Base-by-base conservation (phyloP, 805 yeast species). In the Schizosaccharomyces japonicus region DNA sequence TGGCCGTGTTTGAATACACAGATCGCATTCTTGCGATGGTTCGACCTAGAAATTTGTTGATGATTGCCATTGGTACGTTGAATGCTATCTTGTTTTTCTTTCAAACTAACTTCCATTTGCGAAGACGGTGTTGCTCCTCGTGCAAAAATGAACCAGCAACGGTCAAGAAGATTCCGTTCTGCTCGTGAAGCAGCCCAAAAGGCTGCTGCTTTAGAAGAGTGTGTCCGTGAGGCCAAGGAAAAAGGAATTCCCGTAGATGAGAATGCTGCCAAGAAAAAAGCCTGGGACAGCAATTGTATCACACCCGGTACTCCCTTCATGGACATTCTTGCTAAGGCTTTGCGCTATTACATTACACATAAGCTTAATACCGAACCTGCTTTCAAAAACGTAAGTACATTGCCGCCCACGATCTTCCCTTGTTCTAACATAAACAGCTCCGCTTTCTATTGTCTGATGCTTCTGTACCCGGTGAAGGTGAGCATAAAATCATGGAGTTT, bases 41-140 rank as follows among this genome's bases (percentile, higher is more conserved):
- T 0, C 70, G 95, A 56, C 99, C 99, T 1, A 67, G 96, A 50
- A 85, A 90, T 59, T 75, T 90, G 32, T 68, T 90, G 49, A 74
- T 82, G 76, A 84, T 90, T 60, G 96, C 98, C 2, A 94, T 90
- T 30, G 99, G n/a, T n/a, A n/a, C n/a, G n/a, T n/a, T n/a, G n/a
- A n/a, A n/a, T n/a, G n/a, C n/a, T n/a, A n/a, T n/a, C n/a, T n/a
- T n/a, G n/a, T n/a, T n/a, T n/a, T n/a, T n/a, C n/a, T n/a, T n/a
- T n/a, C n/a, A n/a, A n/a, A n/a, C n/a, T n/a, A n/a, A n/a, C n/a
- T n/a, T n/a, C n/a, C n/a, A n/a, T n/a, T n/a, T n/a, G n/a, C n/a
- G n/a, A n/a, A n/a, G n/a, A 90, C 66, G 99, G 99, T 49, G 99
- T 90, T 30, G 98, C 98, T 1, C 98, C 98, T 21, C 70, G 96